Percentiles rank a stretch among this genome's conserved stretches.
These are phyloP conservation scores for Fusarium aywerte DNA, from an alignment of 2,329 filamentous ascomycete species.

Conservation along the genomic window DNA sequence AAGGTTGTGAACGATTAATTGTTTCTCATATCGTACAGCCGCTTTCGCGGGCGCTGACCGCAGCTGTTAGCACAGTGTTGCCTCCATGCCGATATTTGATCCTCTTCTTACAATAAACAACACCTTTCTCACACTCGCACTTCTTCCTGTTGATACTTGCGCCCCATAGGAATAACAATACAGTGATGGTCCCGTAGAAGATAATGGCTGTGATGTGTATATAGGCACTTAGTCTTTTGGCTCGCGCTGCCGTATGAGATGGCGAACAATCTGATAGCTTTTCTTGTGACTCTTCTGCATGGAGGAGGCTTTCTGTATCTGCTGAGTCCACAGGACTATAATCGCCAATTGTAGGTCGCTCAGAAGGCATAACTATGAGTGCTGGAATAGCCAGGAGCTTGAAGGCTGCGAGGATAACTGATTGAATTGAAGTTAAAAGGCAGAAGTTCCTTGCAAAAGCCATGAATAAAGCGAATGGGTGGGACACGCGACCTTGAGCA, in stretches of 20 bases:
- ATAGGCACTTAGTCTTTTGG: not conserved
- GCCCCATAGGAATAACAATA: not conserved
- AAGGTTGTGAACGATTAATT: constrained; percentile 1
- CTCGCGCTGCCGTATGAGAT: not conserved
- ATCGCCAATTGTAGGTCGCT: not conserved
- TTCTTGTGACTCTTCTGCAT: not conserved
- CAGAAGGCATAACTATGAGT: not conserved
- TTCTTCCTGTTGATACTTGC: not conserved
- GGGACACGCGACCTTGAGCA: too few species aligned
- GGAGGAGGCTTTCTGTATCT: constrained; percentile 5
- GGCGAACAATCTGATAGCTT: not conserved
- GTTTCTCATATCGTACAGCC: not conserved
- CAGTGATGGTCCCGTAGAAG: not conserved
- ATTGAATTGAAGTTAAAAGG: too few species aligned
- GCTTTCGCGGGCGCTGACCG: not conserved
- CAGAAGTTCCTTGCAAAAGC: too few species aligned
- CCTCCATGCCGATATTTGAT: not conserved
- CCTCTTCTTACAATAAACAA: not conserved
- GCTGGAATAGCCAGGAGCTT: too few species aligned
- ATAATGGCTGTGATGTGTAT: not conserved
- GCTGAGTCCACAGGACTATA: not conserved
- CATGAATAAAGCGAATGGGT: too few species aligned
- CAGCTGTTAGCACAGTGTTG: not conserved
- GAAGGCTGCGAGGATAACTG: too few species aligned
- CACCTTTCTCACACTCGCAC: not conserved